Evolutionary conservation across 1,139 yeast genomes (phyloP), one percentile per base, ranked within the genome.

Genomic region (Blastobotrys capitulatus): DNA sequence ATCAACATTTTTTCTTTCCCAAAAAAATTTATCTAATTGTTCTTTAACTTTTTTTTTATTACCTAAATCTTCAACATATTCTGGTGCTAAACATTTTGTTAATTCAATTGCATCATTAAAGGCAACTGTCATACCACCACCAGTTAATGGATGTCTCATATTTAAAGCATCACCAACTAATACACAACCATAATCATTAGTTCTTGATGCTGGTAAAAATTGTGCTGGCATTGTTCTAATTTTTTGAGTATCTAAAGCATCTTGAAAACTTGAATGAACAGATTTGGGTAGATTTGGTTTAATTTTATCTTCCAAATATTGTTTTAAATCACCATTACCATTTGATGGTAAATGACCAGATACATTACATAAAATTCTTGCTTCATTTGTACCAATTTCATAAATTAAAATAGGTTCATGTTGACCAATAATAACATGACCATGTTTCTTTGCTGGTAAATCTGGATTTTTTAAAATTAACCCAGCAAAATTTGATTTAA

Each of bases 111-210:
- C 92, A 65, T 92, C 99, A 63, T 82, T 86, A 54, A 94, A 74
- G 0, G 97, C 97, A 41, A 92, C 98, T 10, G 97, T 90, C 99
- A 92, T 92, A 53, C 99, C 99, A 52, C 98, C 98, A 42, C 99
- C 99, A 1, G 98, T 92, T 55, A 92, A 76, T 18, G 99, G 99
- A 67, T 92, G 99, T 65, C 99, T 79, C 97, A 92, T 92, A 67
- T 92, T 92, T 62, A 90, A 76, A 1, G 98, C 88, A 65, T 92
- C 99, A 38, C 99, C 99, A 43, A 92, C 66, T 59, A 92, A 76
- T 40, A 92, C 74, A 49, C 89, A 71, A n/a, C 99, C 99, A 15
- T 81, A 81, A 44, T 79, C 75, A 18, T 74, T 73, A 59, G 79
- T 80, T 46, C 76, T 73, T 53, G 78, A 73, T 0, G 97, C 97